These are phyloP conservation scores for Picochlorum sp. DNA, from an alignment of 139 green algal genomes.

Conservation along the genomic window DNA sequence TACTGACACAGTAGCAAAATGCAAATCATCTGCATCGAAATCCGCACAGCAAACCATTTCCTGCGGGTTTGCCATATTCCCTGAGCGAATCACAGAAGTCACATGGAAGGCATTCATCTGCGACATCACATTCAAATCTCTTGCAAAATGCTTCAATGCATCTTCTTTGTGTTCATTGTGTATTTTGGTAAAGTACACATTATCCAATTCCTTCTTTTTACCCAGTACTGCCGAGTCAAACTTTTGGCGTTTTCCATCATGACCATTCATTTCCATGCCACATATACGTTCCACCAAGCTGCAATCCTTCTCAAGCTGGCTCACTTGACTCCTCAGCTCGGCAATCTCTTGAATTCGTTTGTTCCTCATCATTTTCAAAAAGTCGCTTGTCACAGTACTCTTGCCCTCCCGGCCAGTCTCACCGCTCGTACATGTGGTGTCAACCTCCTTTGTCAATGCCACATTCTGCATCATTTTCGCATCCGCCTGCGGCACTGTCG, in stretches of 20 bases:
- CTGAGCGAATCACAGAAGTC: conserved; percentile 34
- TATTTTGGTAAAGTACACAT: conserved; percentile 4
- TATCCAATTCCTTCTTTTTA: neutral
- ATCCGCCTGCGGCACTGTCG: conserved; percentile 14
- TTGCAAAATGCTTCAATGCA: conserved; percentile 35
- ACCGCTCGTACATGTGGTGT: neutral
- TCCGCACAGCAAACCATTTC: conserved; percentile 41
- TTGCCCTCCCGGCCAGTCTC: neutral
- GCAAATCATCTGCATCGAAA: conserved; percentile 82
- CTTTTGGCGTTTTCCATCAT: neutral
- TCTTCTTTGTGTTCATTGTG: neutral
- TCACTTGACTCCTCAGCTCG: neutral
- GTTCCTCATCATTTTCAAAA: conserved; percentile 1
- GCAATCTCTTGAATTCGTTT: neutral
- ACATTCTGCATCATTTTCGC: too few species aligned
- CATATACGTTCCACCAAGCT: neutral
- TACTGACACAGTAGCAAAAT: conserved; percentile 81
- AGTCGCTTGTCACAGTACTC: neutral
- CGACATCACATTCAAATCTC: conserved; percentile 42
- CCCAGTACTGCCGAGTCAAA: neutral
- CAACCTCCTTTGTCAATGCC: neutral
- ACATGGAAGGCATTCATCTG: conserved; percentile 27
- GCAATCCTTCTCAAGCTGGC: too few species aligned
- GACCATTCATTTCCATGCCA: neutral
- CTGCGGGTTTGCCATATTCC: conserved; percentile 70